Evolutionary conservation across 2,329 filamentous ascomycete genomes (phyloP).

Genomic region (Colletotrichum spaethianum): DNA sequence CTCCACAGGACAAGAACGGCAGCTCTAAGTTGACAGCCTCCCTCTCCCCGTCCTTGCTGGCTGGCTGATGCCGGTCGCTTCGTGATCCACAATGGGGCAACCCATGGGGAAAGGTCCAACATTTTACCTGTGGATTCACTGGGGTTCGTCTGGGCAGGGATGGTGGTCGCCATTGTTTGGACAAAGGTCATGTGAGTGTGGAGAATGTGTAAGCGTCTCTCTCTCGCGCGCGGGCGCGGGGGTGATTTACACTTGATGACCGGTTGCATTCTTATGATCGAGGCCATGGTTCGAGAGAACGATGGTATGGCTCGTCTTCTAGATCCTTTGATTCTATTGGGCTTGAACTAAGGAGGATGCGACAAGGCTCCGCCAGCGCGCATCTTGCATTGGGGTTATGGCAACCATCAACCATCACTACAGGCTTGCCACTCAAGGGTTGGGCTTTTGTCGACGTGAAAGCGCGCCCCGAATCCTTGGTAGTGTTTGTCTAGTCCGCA

Average conservation of each 20-base stretch:
- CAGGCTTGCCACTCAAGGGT: not conserved
- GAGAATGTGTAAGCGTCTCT: not conserved
- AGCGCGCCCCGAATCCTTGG: not conserved
- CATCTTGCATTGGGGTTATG: not conserved
- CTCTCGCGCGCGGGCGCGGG: not conserved
- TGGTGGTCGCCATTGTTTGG: constrained; percentile 1
- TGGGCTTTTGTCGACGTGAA: not conserved
- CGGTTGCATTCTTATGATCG: not conserved
- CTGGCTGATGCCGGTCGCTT: not conserved
- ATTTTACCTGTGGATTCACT: constrained; percentile 17
- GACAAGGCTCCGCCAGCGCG: not conserved
- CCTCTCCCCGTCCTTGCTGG: not conserved
- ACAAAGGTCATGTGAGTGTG: constrained; percentile 3
- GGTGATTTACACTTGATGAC: not conserved
- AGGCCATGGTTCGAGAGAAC: not conserved
- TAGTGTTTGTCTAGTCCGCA: not conserved
- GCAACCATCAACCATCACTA: not conserved
- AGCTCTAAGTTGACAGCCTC: not conserved
- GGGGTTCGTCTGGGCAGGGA: constrained; percentile 20
- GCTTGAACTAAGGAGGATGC: not conserved
- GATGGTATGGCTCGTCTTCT: not conserved
- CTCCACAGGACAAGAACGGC: not conserved
- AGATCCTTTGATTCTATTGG: not conserved
- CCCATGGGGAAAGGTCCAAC: constrained; percentile 24
- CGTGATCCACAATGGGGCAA: constrained; percentile 19